Conservation (phyloP, 2,329 filamentous ascomycete genomes). For the Cladophialophora bantiana region DNA sequence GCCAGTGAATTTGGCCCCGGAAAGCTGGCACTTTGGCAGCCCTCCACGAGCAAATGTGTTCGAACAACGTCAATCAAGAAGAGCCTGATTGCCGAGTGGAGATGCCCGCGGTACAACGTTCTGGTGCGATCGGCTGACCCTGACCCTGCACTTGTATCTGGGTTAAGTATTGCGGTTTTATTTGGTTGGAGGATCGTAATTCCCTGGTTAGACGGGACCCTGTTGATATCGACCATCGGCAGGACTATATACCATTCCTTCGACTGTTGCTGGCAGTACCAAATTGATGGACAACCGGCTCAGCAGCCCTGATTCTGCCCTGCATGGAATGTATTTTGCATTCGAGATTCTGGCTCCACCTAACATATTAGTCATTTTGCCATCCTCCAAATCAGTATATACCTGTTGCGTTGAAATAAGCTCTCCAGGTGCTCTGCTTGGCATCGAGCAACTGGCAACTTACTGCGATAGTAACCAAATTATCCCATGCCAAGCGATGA, state of each 20-base stretch:
- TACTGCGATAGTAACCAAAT: background rate
- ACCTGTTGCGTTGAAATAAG: background rate
- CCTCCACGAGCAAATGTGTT: background rate
- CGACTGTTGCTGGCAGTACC: background rate
- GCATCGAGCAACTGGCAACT: background rate
- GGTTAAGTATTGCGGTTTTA: background rate
- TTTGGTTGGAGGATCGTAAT: background rate
- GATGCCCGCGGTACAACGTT: background rate
- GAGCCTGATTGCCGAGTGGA: background rate
- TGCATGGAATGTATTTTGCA: background rate
- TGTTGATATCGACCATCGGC: background rate
- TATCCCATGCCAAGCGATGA: background rate
- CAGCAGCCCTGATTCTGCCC: background rate
- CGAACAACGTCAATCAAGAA: constrained; percentile 3
- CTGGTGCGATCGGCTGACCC: background rate
- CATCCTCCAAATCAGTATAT: background rate
- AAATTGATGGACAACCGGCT: background rate
- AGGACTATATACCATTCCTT: background rate
- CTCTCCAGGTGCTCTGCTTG: background rate
- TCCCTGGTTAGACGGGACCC: background rate
- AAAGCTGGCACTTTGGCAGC: background rate
- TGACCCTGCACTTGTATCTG: background rate
- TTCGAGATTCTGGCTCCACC: background rate
- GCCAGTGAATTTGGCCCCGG: background rate
- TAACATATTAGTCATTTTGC: background rate